Base-by-base conservation (phyloP, 352 stramenopile genomes). In the Phytophthora cryptogea region DNA sequence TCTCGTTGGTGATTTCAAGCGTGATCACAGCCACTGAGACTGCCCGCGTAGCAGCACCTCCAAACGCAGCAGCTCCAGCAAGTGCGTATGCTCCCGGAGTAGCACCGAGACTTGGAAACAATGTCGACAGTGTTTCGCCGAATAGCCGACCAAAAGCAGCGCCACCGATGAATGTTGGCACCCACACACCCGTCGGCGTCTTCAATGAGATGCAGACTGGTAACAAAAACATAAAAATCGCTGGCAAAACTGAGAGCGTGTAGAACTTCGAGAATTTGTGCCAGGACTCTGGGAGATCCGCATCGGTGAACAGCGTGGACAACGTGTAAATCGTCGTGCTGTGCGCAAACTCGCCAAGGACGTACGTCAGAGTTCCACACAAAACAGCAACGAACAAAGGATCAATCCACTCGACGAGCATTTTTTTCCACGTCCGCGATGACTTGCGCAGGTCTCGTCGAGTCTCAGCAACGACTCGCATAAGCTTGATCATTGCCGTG, bases 21-120 rank as follows among this genome's bases (percentile, higher is more conserved):
- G 83, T 84, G 51, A 94, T 94, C 20, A 94, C 84, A 0, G 86
- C 84, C 7, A 83, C 81, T 2, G 80, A 92, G 0, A 94, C 78
- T 0, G 86, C 87, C 8, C 82, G 59, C 0, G 86, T 94, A 2
- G 78, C 74, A 13, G 75, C 78, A 0, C 68, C 79, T 7, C 80
- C 70, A 30, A 90, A 87, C 0, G 82, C 78, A 3, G 85, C 81
- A 32, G 78, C 86, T 1, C 86, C 83, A 13, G 79, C 83, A 5
- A 94, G 68, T 7, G 86, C 77, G 53, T 91, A 94, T 1, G 70
- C 74, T 0, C 81, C 86, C 4, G 81, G 80, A 0, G 78, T 54
- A 23, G 27, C 43, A 2, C 16, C 30, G 0, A 57, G 36, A 10
- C 28, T 6, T 4, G 54, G 48, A 5, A 60, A 54, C 11, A 90